phyloP scores from a whole-genome alignment of 768 basidiomycete species.

The Hericium rajendrae region DNA sequence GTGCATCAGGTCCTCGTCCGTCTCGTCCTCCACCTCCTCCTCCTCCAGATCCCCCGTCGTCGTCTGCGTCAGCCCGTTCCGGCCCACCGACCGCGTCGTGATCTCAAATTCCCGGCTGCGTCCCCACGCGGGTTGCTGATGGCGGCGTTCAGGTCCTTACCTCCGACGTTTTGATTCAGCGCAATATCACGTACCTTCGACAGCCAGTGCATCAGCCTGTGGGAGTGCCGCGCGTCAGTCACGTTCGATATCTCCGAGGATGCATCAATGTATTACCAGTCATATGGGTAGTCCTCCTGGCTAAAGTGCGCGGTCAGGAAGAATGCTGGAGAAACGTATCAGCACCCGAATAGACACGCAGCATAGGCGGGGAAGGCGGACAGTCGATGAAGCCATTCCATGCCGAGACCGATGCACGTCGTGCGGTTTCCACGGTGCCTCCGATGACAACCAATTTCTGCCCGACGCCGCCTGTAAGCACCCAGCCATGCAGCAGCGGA shows the following conservation, averaged over 20 bases:
- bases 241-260: conserved; percentile 1
- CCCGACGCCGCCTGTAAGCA: background rate
- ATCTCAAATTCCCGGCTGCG: conserved; percentile 85
- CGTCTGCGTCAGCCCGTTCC: conserved; percentile 52
- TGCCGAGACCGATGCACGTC: conserved; percentile 70
- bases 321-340: conserved; percentile 43
- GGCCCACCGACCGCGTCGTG: conserved; percentile 64
- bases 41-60: conserved; percentile 74
- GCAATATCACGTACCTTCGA: conserved; percentile 45
- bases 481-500: background rate
- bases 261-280: conserved; percentile 42
- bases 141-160: background rate
- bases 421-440: conserved; percentile 79
- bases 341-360: conserved; percentile 3
- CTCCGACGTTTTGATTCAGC: background rate
- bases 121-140: conserved; percentile 84
- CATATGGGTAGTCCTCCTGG: conserved; percentile 81
- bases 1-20: conserved; percentile 52
- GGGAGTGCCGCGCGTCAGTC: conserved; percentile 1
- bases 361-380: conserved; percentile 25
- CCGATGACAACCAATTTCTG: conserved; percentile 89
- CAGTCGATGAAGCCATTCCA: conserved; percentile 90
- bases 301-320: conserved; percentile 86
- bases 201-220: conserved; percentile 87
- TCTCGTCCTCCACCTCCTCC: conserved; percentile 50